Evolutionary conservation across 768 basidiomycete species (phyloP).

Genomic region (Hortiboletus flavorubellus): DNA sequence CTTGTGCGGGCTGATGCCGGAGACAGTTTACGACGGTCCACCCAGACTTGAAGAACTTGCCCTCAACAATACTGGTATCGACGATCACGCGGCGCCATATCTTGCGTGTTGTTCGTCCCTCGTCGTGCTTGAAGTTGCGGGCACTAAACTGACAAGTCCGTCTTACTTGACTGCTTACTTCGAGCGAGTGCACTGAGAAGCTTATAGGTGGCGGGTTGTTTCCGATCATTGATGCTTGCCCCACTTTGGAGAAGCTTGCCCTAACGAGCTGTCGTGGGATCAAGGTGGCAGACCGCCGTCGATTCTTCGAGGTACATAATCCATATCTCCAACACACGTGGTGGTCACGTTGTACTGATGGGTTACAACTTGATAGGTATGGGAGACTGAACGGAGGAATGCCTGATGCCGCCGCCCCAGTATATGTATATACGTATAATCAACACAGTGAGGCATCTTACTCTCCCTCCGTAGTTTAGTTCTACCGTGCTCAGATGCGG

Average conservation of each 20-base stretch:
- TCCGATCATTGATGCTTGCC: conserved; percentile 55
- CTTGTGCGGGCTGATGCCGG: conserved; percentile 45
- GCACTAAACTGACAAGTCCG: conserved; percentile 61
- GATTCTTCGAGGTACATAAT: conserved; percentile 55
- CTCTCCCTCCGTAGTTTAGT: too few species aligned
- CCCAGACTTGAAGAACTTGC: conserved; percentile 47
- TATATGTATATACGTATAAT: too few species aligned
- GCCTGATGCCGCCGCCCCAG: neutral
- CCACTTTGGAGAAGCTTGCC: conserved; percentile 50
- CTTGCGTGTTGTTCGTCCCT: conserved; percentile 52
- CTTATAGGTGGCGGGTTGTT: conserved; percentile 51
- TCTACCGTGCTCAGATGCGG: neutral
- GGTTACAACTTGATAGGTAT: conserved; percentile 15
- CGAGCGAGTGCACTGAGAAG: neutral
- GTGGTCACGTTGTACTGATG: neutral
- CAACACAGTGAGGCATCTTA: neutral
- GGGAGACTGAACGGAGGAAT: conserved; percentile 20
- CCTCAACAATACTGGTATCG: conserved; percentile 59
- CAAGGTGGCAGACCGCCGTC: conserved; percentile 52
- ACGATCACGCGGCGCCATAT: conserved; percentile 52
- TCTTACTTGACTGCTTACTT: neutral
- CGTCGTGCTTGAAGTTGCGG: conserved; percentile 46
- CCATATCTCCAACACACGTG: conserved; percentile 5
- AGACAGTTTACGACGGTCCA: conserved; percentile 11
- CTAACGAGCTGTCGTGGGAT: conserved; percentile 68